A percentile compares a stretch with the other conserved stretches of the same genome.
These are phyloP conservation scores for Beauveria scarabaeidicola DNA, from an alignment of 2,329 filamentous ascomycete genomes.

Conservation along the genomic window DNA sequence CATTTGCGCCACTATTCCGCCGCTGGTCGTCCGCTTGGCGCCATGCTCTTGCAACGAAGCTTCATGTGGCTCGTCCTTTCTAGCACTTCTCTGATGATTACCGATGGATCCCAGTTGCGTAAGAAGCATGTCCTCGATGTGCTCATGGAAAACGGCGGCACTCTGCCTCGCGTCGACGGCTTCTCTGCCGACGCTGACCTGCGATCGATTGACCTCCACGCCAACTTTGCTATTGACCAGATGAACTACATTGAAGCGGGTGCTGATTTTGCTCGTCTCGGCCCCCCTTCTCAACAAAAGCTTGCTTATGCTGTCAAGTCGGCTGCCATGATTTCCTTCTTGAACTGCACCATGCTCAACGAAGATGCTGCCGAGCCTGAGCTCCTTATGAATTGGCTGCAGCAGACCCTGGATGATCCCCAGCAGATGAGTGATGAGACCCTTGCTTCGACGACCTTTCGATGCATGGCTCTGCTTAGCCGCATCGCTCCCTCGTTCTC, in stretches of 20 bases:
- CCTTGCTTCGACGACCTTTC: constrained; percentile 70
- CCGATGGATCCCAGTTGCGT: constrained; percentile 50
- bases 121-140: constrained; percentile 63
- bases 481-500: constrained; percentile 65
- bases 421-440: constrained; percentile 73
- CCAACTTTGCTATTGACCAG: constrained; percentile 68
- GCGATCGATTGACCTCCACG: constrained; percentile 53
- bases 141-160: constrained; percentile 51
- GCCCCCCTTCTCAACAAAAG: constrained; percentile 77
- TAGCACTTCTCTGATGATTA: constrained; percentile 64
- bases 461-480: constrained; percentile 73
- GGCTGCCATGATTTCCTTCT: constrained; percentile 68
- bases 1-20: constrained; percentile 76
- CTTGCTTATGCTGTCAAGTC: constrained; percentile 82
- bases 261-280: constrained; percentile 74
- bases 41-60: constrained; percentile 82
- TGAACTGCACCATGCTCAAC: constrained; percentile 78
- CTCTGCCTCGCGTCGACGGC: constrained; percentile 16
- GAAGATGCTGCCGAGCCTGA: constrained; percentile 75
- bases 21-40: constrained; percentile 72
- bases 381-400: constrained; percentile 73
- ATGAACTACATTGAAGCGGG: constrained; percentile 82
- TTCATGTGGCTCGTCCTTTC: constrained; percentile 81
- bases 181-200: constrained; percentile 42
- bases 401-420: constrained; percentile 69